phyloP scores from a whole-genome alignment of 352 stramenopile species.

The Globisporangium abappressorium region DNA sequence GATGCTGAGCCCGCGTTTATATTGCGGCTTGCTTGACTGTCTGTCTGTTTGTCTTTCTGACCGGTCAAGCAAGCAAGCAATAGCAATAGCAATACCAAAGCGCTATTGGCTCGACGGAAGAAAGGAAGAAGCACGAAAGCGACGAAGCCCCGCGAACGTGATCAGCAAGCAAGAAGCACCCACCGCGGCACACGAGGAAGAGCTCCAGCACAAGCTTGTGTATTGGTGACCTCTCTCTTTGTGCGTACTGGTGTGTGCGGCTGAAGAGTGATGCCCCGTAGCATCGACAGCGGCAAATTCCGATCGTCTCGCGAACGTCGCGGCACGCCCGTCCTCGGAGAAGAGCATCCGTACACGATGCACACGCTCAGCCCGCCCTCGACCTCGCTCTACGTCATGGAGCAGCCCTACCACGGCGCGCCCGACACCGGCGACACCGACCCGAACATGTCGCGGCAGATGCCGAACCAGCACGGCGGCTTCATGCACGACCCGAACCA shows the following conservation, averaged over 20 bases:
- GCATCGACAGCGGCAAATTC: conserved; percentile 17
- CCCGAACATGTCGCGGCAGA: conserved; percentile 1
- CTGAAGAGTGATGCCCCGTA: conserved; percentile 15
- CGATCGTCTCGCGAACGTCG: conserved; percentile 42
- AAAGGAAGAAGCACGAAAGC: neutral
- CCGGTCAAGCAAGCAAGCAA: neutral
- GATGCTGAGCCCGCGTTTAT: neutral
- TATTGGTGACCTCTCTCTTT: neutral
- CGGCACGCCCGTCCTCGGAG: conserved; percentile 61
- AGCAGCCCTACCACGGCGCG: conserved; percentile 33
- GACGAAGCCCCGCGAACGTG: neutral
- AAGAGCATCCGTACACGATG: conserved; percentile 66
- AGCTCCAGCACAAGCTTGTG: neutral
- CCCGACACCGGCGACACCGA: conserved; percentile 24
- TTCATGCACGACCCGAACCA: conserved; percentile 25
- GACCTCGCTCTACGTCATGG: conserved; percentile 69
- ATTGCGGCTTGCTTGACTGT: neutral
- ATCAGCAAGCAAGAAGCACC: neutral
- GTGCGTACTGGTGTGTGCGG: neutral
- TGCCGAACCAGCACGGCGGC: neutral
- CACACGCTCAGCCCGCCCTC: conserved; percentile 42
- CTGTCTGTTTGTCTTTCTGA: neutral
- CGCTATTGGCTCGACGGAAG: neutral
- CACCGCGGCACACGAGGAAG: neutral
- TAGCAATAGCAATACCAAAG: neutral